phyloP scores from a whole-genome alignment of 345 rosid genomes.

The Crucihimalaya himalaica region DNA sequence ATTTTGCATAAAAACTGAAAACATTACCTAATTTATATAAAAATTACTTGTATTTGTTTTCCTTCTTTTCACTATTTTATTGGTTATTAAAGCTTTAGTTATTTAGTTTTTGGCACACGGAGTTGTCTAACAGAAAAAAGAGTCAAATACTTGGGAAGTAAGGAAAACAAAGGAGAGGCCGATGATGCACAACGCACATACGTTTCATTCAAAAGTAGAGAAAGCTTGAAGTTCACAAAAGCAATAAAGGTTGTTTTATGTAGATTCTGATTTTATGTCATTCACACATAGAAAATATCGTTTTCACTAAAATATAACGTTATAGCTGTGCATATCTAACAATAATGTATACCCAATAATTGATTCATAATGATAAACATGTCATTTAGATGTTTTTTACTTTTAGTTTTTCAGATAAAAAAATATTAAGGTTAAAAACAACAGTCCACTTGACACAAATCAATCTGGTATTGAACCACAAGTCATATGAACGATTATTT shows the following conservation, averaged over 20 bases:
- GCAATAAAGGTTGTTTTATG: slow-evolving; percentile 30
- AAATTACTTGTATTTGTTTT: no score
- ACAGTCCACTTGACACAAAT: not conserved
- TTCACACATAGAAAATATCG: slow-evolving; percentile 21
- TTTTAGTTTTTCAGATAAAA: not conserved
- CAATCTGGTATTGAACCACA: not conserved
- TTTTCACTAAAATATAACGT: slow-evolving; percentile 14
- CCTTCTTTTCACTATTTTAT: not conserved
- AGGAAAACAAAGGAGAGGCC: slow-evolving; percentile 32
- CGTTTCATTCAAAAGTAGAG: slow-evolving; percentile 30
- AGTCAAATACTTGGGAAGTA: slow-evolving; percentile 35
- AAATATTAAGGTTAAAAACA: not conserved
- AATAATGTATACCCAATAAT: slow-evolving; percentile 9
- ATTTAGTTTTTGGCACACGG: not conserved
- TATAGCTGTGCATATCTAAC: slow-evolving; percentile 14
- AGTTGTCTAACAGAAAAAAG: not conserved
- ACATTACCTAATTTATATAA: no score
- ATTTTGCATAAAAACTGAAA: no score
- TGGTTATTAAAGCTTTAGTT: not conserved
- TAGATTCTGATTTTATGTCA: slow-evolving; percentile 36
- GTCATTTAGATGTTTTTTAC: not conserved
- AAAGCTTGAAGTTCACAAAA: slow-evolving; percentile 66
- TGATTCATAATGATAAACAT: not conserved
- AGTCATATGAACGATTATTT: not conserved
- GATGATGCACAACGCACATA: slow-evolving; percentile 26